Base-by-base conservation (phyloP, 75 land plant species). In the Chamaecyparis obtusa region DNA sequence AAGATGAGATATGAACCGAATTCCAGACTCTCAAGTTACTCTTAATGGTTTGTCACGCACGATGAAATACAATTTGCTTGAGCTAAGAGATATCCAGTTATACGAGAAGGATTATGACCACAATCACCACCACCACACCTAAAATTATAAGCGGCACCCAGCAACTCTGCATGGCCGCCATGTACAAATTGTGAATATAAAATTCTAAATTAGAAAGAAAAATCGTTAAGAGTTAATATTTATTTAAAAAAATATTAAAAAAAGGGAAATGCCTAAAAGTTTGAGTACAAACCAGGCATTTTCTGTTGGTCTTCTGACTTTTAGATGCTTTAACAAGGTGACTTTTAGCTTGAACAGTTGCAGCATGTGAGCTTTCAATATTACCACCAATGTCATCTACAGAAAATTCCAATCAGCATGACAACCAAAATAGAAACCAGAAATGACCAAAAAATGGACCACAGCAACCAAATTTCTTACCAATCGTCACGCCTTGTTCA, bases 281-380 rank as follows among this genome's bases (percentile, higher is more conserved):
- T 48, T 21, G 44, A 41, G 48, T 27, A 21, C 83, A 24, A 80
- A 95, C 96, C 95, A 94, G 86, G 83, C 95, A 93, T 27, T 91
- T 91, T 51, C 91, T 92, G 16, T 51, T 51, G 35, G 94, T 90
- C 87, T 86, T 92, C 78, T 93, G 95, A n/a, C 89, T 91, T 85
- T 95, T 94, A 5, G 95, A 57, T 67, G 96, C 95, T 90, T 93
- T 93, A n/a, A n/a, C 86, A 86, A 95, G 94, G 37, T 95, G 95
- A 15, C 88, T 46, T 86, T 85, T 95, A 17, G 88, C 96, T 87
- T 92, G 92, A 64, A 91, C 84, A 75, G 96, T 95, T 76, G 94
- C 91, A 32, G 92, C 86, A 56, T 88, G 84, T 19, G 94, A 84
- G 71, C 56, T 91, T 79, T 94, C 95, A 69, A 95, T 87, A 44